A percentile compares a stretch with the other conserved stretches of the same genome.
Evolutionary conservation across 306 rosid genomes (phyloP).

Genomic region (Ochetophila trinervis): DNA sequence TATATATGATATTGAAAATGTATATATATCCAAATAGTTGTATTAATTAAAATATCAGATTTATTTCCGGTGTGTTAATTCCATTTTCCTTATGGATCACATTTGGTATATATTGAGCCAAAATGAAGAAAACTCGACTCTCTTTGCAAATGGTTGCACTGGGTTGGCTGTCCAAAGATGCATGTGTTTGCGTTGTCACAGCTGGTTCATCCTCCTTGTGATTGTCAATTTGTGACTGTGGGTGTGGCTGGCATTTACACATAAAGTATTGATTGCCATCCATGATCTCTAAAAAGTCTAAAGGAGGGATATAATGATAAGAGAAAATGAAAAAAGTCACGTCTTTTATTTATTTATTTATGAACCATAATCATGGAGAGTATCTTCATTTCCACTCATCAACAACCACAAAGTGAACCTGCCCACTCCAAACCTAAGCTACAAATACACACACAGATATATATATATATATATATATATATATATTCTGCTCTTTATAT

Average conservation of each 20-base stretch:
- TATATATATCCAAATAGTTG: no score
- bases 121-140: no score
- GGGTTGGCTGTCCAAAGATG: no score
- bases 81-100: no score
- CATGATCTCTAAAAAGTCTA: neutral
- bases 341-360: no score
- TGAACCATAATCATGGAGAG: conserved; percentile 12
- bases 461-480: neutral
- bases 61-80: no score
- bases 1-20: no score
- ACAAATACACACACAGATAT: neutral
- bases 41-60: no score
- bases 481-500: neutral
- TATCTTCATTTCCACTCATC: conserved; percentile 19
- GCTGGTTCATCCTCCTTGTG: neutral
- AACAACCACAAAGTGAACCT: conserved; percentile 2
- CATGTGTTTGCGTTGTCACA: neutral
- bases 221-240: no score
- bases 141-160: no score
- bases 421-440: conserved; percentile 13
- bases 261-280: neutral
- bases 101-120: no score
- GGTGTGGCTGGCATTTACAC: neutral
- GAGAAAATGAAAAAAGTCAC: no score
- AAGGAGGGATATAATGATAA: neutral